Evolutionary conservation across 352 stramenopile species (phyloP), one percentile per base, ranked within the genome.

Genomic region (Pythium aquatile): DNA sequence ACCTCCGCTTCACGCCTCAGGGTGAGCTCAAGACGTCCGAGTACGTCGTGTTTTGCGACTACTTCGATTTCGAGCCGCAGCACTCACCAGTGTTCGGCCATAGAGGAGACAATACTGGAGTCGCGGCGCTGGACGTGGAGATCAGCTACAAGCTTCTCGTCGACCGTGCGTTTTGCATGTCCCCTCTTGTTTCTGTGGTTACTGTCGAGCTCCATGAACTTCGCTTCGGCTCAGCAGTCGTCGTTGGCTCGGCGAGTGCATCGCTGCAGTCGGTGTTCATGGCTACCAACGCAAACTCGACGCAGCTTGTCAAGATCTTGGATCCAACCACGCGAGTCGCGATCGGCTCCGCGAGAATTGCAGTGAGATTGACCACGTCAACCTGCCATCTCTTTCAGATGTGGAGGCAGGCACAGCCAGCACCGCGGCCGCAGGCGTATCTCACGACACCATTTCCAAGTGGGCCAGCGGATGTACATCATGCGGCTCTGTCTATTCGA

Each of bases 31-130:
- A 55, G 20, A n/a, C 3, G 13, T 35, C n/a, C 17, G 52, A 58
- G 1, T 60, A 70, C 20, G 55, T 73, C 2, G 5, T 82, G 6
- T 63, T 78, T 2, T 79, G 72, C 63, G 75, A 82, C 61, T 82
- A 74, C 28, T 79, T 69, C 24, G 75, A 82, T 44, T 82, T 78
- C 56, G 75, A 82, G 44, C 66, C 72, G 1, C 75, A 82, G 39
- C 14, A 68, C 17, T 82, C 75, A 2, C 72, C 72, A 10, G 53
- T 76, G 37, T 63, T 74, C 35, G 30, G 58, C 14, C 39, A 65
- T 6, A 11, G 20, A 14, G 0, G 17, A 44, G 14, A 56, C 6
- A 8, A 33, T 26, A 8, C 14, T 20, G 17, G 6, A 5, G 7
- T 9, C 44, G 11, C 66, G 4, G 20, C 5, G 5, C 8, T 78